Evolutionary conservation across 768 basidiomycete genomes (phyloP), one percentile per base, ranked within the genome.

Genomic region (Boletus huronensis): DNA sequence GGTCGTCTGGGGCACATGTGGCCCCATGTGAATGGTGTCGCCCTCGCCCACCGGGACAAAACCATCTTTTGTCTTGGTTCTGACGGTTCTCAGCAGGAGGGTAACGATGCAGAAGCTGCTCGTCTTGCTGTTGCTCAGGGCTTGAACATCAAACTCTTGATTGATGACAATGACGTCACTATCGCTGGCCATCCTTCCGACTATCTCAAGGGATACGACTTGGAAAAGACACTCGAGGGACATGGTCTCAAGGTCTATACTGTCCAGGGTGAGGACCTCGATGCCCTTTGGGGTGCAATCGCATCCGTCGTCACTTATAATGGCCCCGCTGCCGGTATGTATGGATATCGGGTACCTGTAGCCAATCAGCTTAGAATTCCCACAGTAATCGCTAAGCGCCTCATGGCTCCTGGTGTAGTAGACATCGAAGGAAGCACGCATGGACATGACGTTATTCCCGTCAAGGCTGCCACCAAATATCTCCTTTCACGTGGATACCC

Each of bases 1-100:
- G 92, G 92, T n/a, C 87, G 92, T 66, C 81, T 94, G 19, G 92
- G 92, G 2, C 92, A 94, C 71, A 84, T 93, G 80, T 94, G 91
- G 91, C 85, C 91, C 0, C 71, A 89, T 58, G 87, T 93, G 50
- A 93, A 93, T 66, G 91, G 92, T 63, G 78, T 94, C 45, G 84
- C 92, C 7, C 70, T 94, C 47, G 90, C 90, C 32, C 82, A 93
- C 73, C 78, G 79, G 31, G 82, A 83, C 63, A 89, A 90, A 73
- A 81, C 80, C 44, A 76, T 92, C 11, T 93, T 93, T 72, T 84
- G 85, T 66, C 79, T 94, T 21, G 92, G 92, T 3, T 93, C 92
- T 0, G 92, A 93, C 66, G 92, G 92, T 9, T 92, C 90, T 5
- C 90, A 93, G 67, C 92, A 94, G 69, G 92, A 93, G 68, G 92